phyloP scores from a whole-genome alignment of 176 grass and related monocot species.

The sorghum (Sorghum bicolor) region Sorghum_bicolor_NCBIv3 NC_012874.2:2931001-2931500 shows the following conservation, averaged over 20 bases:
- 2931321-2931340: conserved; percentile 91
- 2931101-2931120: background rate
- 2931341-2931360: conserved; percentile 86
- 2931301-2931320: conserved; percentile 98
- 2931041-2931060: background rate
- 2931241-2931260: conserved; percentile 87
- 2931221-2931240: conserved; percentile 99
- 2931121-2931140: background rate
- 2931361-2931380: conserved; percentile 83
- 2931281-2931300: conserved; percentile 99
- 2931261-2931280: conserved; percentile 77
- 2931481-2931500: conserved; percentile 74
- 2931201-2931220: conserved; percentile 86
- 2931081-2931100: background rate
- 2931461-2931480: conserved; percentile 60
- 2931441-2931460: conserved; percentile 45
- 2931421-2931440: conserved; percentile 73
- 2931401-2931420: conserved; percentile 83
- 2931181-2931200: background rate
- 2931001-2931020: background rate
- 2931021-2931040: background rate
- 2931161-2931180: conserved; percentile 8
- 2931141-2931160: background rate
- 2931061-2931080: background rate
- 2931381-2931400: conserved; percentile 95